Percentiles rank a stretch among this genome's conserved stretches.
These are phyloP conservation scores for Eragrostis curvula DNA, from an alignment of 176 grass and related monocot genomes.

Conservation along the genomic window DNA sequence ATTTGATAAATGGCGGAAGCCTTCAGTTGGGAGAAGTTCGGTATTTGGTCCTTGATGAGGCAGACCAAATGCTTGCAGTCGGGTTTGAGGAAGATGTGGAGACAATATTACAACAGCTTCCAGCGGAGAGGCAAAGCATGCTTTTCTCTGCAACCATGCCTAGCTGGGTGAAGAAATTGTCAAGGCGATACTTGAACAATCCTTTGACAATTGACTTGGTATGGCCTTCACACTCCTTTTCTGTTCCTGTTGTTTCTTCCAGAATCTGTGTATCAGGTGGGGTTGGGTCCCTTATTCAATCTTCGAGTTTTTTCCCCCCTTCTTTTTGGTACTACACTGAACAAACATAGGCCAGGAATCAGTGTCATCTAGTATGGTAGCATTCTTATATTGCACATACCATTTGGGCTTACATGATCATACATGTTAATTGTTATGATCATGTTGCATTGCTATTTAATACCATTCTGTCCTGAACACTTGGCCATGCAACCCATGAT, in stretches of 20 bases:
- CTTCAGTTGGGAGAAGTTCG: constrained; percentile 85
- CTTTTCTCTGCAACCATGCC: constrained; percentile 99
- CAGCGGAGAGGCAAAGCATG: constrained; percentile 83
- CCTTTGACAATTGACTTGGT: constrained; percentile 98
- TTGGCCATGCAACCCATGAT: neutral
- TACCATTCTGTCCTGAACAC: neutral
- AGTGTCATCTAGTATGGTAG: neutral
- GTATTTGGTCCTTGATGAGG: constrained; percentile 95
- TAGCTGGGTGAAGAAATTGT: constrained; percentile 94
- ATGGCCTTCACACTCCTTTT: constrained; percentile 33
- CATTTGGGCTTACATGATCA: constrained; percentile 12
- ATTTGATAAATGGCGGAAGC: constrained; percentile 80
- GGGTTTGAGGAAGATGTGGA: constrained; percentile 99
- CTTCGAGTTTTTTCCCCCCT: neutral
- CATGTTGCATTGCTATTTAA: constrained; percentile 21
- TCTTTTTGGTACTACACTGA: neutral
- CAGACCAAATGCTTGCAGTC: constrained; percentile 98
- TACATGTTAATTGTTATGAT: neutral
- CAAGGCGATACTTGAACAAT: constrained; percentile 80
- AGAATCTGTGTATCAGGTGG: neutral
- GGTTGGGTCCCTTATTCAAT: neutral
- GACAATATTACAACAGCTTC: constrained; percentile 85
- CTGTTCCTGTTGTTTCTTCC: neutral
- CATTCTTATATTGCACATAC: constrained; percentile 13
- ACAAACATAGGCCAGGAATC: constrained; percentile 6